Evolutionary conservation across 2,329 filamentous ascomycete species (phyloP).

Genomic region (Neofusicoccum laricinum): DNA sequence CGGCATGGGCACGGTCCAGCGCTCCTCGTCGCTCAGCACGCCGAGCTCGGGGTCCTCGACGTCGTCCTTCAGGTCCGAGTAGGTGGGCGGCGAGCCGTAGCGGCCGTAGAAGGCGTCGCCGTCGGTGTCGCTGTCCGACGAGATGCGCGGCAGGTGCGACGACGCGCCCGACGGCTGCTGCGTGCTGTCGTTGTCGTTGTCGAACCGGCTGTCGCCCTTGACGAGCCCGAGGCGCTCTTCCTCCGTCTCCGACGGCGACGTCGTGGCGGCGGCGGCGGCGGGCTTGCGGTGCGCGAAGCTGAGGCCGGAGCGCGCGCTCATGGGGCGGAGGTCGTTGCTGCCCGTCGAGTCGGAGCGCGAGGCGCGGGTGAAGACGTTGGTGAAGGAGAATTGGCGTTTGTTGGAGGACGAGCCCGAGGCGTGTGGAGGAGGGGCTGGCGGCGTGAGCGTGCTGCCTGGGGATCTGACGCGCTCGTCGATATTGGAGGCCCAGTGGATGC

Average conservation of each 20-base stretch:
- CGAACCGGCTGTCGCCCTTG: conserved; percentile 57
- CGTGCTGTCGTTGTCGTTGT: not conserved
- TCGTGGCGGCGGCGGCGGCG: conserved; percentile 31
- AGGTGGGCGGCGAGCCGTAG: conserved; percentile 4
- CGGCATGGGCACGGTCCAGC: conserved; percentile 9
- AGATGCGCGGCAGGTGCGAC: not conserved
- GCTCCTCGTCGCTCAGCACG: conserved; percentile 10
- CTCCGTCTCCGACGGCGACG: conserved; percentile 56
- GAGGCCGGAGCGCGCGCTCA: conserved; percentile 25
- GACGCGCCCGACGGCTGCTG: not conserved
- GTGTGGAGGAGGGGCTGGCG: conserved; percentile 59
- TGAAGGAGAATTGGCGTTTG: conserved; percentile 87
- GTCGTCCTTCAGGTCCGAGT: conserved; percentile 6
- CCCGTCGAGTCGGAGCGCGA: conserved; percentile 38
- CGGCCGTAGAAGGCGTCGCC: conserved; percentile 10
- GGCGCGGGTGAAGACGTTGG: conserved; percentile 65
- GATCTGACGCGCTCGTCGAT: conserved; percentile 40
- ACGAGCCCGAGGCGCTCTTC: conserved; percentile 82
- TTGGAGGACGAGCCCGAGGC: conserved; percentile 32
- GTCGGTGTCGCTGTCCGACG: not conserved
- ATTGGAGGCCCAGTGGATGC: conserved; percentile 34
- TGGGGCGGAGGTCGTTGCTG: conserved; percentile 11
- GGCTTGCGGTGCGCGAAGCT: conserved; percentile 23
- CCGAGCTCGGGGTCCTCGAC: conserved; percentile 1
- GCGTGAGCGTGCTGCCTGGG: conserved; percentile 43